These are phyloP conservation scores for Silene conica DNA, from an alignment of 148 eudicot species.

Conservation along the genomic window DNA sequence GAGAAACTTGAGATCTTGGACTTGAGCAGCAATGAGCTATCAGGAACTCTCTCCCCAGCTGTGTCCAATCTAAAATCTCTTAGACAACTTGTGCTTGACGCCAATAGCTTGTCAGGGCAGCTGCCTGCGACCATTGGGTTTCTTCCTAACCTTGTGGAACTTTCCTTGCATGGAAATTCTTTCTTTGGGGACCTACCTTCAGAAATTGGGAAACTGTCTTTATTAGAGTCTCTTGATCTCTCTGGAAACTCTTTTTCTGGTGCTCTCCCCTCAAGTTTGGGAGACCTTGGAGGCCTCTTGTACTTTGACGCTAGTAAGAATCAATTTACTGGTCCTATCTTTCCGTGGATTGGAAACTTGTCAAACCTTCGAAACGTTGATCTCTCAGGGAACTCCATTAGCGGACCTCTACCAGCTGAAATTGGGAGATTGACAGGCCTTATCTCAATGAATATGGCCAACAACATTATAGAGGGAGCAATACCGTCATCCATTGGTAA, in stretches of 20 bases:
- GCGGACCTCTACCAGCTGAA: slow-evolving; percentile 53
- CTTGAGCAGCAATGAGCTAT: slow-evolving; percentile 51
- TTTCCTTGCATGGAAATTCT: slow-evolving; percentile 53
- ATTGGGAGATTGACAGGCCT: slow-evolving; percentile 43
- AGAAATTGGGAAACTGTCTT: slow-evolving; percentile 55
- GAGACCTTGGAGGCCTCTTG: slow-evolving; percentile 44
- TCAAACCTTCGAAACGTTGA: slow-evolving; percentile 47
- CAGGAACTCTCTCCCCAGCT: slow-evolving; percentile 46
- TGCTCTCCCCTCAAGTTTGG: slow-evolving; percentile 55
- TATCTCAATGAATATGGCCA: slow-evolving; percentile 32
- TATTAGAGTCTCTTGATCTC: slow-evolving; percentile 72
- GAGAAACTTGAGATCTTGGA: slow-evolving; percentile 61
- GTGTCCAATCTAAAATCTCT: slow-evolving; percentile 45
- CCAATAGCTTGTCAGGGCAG: slow-evolving; percentile 56
- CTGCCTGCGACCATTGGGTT: slow-evolving; percentile 68
- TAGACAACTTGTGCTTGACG: slow-evolving; percentile 63
- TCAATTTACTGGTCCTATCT: slow-evolving; percentile 50
- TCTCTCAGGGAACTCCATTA: slow-evolving; percentile 54
- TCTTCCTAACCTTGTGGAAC: slow-evolving; percentile 53
- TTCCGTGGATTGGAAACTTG: slow-evolving; percentile 55
- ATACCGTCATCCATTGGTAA: slow-evolving; percentile 55
- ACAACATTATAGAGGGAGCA: slow-evolving; percentile 44
- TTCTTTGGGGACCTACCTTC: slow-evolving; percentile 71
- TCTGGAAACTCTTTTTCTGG: slow-evolving; percentile 64
- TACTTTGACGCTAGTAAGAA: slow-evolving; percentile 59